Base-by-base conservation (phyloP, 495 filamentous ascomycete species). In the Geoglossum glabrum region DNA sequence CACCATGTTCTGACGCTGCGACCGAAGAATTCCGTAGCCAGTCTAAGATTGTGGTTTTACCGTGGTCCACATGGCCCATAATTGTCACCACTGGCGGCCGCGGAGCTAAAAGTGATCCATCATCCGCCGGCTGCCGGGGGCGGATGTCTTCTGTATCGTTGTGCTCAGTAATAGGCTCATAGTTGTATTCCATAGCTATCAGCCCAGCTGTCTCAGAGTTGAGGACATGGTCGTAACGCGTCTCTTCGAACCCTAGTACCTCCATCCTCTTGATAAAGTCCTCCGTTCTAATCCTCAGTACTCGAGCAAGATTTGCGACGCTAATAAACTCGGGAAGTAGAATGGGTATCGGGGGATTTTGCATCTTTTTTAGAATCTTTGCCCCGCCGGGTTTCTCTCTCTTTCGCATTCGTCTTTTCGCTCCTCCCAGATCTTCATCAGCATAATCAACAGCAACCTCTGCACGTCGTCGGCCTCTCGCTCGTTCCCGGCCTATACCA, bases 21-120 rank as follows among this genome's bases (percentile, higher is more conserved):
- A 97, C 82, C 0, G 88, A 94, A 4, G 88, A 90, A 62, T 95
- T 90, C 13, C 93, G 87, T 31, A 99, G 74, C 72, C 82, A 97
- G 62, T 99, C 93, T 9, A 99, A 74, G 31, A 99, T 79, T 0
- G 93, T 97, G 0, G 93, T 99, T 73, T 99, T 99, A 30, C 93
- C 93, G 67, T 99, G 93, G 66, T 99, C 93, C 63, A 99, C 93
- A 62, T 99, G 93, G 7, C 93, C 93, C 93, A 99, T 99, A 66
- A 99, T 97, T 15, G 93, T 99, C 43, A 99, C 92, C 15, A 99
- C 86, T 5, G 93, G 93, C 8, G 93, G 90, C 43, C 93, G 78
- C 7, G 72, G 63, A 0, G 88, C 89, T 45, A 94, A 67, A 6
- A 68, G 59, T 1, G 84, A 83, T 28, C 75, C 77, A 63, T 96